Evolutionary conservation across 75 land plant genomes (phyloP).

Genomic region (Ceratopteris richardii): DNA sequence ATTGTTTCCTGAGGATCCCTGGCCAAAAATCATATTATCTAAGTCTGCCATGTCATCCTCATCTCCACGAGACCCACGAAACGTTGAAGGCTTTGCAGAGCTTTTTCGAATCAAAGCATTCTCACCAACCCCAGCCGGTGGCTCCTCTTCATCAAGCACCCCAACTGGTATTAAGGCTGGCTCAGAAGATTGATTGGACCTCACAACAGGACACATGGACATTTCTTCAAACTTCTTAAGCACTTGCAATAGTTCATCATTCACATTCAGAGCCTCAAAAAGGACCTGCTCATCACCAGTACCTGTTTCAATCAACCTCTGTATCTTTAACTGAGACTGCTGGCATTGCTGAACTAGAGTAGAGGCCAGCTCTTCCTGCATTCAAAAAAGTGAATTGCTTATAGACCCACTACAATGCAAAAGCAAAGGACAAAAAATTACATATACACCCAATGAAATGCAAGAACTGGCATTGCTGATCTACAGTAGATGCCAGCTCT

Average conservation of each 20-base stretch:
- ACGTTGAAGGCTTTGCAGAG: conserved; percentile 24
- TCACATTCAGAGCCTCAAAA: conserved; percentile 69
- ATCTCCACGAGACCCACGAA: conserved; percentile 25
- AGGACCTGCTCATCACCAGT: conserved; percentile 59
- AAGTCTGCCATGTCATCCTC: conserved; percentile 87
- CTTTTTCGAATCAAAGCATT: conserved; percentile 61
- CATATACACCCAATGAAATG: no score
- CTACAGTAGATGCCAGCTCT: conserved; percentile 50
- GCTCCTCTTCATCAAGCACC: conserved; percentile 66
- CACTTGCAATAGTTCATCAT: conserved; percentile 62
- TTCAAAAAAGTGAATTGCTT: background rate
- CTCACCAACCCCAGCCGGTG: conserved; percentile 41
- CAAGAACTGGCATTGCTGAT: conserved; percentile 68
- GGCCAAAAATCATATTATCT: conserved; percentile 95
- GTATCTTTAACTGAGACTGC: conserved; percentile 49
- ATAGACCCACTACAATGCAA: background rate
- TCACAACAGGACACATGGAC: background rate
- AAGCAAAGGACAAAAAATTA: no score
- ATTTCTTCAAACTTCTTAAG: conserved; percentile 43
- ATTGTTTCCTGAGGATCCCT: conserved; percentile 29
- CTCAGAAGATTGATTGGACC: conserved; percentile 19
- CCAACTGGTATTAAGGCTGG: conserved; percentile 78
- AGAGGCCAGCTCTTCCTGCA: conserved; percentile 64
- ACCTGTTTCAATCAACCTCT: conserved; percentile 61
- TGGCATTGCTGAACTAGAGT: conserved; percentile 66